Base-by-base conservation (phyloP, 108 stramenopile species). In the Stephanodiscus triporus region DNA sequence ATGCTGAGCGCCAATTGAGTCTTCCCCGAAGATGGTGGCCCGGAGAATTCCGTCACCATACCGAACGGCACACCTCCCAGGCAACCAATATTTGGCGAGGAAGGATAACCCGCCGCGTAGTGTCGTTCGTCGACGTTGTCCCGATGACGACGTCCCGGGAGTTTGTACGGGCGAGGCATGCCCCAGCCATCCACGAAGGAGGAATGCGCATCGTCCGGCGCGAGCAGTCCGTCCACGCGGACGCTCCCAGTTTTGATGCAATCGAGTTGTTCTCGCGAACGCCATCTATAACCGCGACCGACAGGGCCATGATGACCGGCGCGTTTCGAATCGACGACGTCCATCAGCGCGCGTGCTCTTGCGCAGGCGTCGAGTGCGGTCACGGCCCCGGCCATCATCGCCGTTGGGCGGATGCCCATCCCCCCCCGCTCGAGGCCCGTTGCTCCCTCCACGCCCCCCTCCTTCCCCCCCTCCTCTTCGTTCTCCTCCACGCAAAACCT, bases 21-120 rank as follows among this genome's bases (percentile, higher is more conserved):
- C 48, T 84, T 84, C 2, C 84, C 84, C 6, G 66, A 74, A 9
- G 80, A 76, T 9, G 84, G 45, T n/a, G 76, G 71, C 8, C 84
- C 84, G 13, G 76, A 77, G 29, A 77, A 50, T 77, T 84, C 79
- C 5, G 76, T 78, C 26, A 84, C 70, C 61, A 66, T 53, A 55
- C 80, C 80, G 27, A 77, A 84, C 13, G 62, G 70, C 11, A 84
- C 68, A 9, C 84, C 84, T 53, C 51, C 45, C 14, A 5, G 13
- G 30, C 38, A 51, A 23, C 30, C 42, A 0, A 30, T 59, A 30
- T 40, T 32, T 9, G 43, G 14, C 16, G 22, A 24, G 9, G 60
- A 32, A 13, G 19, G 26, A 47, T 61, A 9, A 30, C 59, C 3
- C 14, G 10, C 32, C 20, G 24, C 30, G 30, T 22, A 9, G 14